phyloP scores from a whole-genome alignment of 352 stramenopile species.

The Discostella stelligera region DNA sequence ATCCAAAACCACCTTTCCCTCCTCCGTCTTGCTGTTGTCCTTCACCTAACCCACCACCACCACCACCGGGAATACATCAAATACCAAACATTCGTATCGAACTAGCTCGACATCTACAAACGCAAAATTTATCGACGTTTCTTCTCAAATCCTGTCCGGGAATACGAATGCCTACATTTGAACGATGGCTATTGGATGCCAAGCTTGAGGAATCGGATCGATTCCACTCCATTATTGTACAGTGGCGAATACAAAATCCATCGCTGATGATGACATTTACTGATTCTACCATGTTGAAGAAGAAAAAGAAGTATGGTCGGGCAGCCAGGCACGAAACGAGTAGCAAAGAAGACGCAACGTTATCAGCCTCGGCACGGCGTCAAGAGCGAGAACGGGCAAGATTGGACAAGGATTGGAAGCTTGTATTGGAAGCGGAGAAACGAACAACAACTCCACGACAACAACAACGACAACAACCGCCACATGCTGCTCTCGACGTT shows the following conservation, averaged over 20 bases:
- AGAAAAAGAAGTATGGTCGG: constrained; percentile 33
- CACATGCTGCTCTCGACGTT: background rate
- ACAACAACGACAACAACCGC: background rate
- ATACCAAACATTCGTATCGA: constrained; percentile 69
- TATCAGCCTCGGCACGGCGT: background rate
- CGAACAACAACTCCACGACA: background rate
- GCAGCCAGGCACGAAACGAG: constrained; percentile 12
- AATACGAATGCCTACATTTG: constrained; percentile 70
- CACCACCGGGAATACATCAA: constrained; percentile 17
- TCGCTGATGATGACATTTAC: background rate
- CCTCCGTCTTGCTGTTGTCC: background rate
- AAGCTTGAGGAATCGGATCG: constrained; percentile 59
- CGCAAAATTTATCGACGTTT: constrained; percentile 57
- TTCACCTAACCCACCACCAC: background rate
- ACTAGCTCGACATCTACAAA: constrained; percentile 59
- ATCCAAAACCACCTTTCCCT: background rate
- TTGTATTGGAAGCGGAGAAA: constrained; percentile 13
- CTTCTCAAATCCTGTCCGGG: constrained; percentile 43
- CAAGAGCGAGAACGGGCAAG: constrained; percentile 8
- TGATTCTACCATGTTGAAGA: constrained; percentile 1
- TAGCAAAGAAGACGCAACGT: constrained; percentile 5
- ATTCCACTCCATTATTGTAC: constrained; percentile 17
- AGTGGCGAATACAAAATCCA: constrained; percentile 23
- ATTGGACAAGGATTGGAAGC: constrained; percentile 17
- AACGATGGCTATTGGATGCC: constrained; percentile 69